These are phyloP conservation scores for Sutorius eximius DNA, from an alignment of 1,284 basidiomycete genomes.

Conservation along the genomic window DNA sequence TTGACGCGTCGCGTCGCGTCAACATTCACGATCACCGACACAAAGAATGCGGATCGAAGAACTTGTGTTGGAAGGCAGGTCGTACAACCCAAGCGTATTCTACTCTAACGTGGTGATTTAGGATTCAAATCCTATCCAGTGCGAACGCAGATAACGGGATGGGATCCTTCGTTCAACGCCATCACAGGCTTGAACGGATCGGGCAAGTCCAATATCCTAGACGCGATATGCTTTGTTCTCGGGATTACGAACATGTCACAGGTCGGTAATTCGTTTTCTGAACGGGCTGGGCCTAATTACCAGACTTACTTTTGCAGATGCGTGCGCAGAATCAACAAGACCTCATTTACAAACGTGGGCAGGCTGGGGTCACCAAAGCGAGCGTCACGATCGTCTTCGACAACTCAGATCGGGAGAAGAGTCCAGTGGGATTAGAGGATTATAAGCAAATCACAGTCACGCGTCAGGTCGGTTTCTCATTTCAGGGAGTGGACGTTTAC, in stretches of 20 bases:
- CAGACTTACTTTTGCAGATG: constrained; percentile 54
- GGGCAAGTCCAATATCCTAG: constrained; percentile 96
- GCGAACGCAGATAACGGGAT: constrained; percentile 91
- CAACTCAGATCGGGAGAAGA: constrained; percentile 90
- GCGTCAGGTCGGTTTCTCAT: constrained; percentile 67
- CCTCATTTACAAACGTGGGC: constrained; percentile 96
- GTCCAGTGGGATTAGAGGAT: constrained; percentile 84
- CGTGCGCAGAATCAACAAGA: constrained; percentile 96
- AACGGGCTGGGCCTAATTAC: not conserved
- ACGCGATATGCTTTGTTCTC: constrained; percentile 97
- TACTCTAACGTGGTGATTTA: constrained; percentile 32
- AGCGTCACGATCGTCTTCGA: constrained; percentile 99
- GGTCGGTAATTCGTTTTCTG: constrained; percentile 41
- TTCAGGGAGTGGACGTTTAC: constrained; percentile 8
- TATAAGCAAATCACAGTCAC: constrained; percentile 94
- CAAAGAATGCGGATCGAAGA: constrained; percentile 76
- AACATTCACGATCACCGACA: not conserved
- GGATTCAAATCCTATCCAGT: constrained; percentile 98
- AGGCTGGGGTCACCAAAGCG: constrained; percentile 96
- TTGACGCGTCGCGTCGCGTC: constrained; percentile 36
- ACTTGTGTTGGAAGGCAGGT: constrained; percentile 71
- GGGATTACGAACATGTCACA: constrained; percentile 93
- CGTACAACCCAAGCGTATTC: fast-evolving
- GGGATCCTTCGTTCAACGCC: constrained; percentile 96
- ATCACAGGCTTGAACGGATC: constrained; percentile 96